Conservation (phyloP, 2,329 filamentous ascomycete genomes). For the Penicillium polonicum region DNA sequence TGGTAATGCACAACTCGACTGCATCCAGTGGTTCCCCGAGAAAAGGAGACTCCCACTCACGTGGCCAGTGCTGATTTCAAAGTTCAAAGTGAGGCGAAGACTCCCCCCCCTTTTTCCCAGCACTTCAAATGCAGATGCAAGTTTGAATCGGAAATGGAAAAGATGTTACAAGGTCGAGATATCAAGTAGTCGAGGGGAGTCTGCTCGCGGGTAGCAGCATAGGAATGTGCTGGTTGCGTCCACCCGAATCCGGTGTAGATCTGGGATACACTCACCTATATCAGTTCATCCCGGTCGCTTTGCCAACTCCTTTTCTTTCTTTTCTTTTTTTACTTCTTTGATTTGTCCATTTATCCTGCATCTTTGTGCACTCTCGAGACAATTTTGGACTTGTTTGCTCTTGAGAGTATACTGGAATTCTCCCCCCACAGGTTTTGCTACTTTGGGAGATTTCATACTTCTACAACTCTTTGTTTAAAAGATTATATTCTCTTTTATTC, state of each 20-base stretch:
- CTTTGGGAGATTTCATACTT: not conserved
- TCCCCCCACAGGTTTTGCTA: not conserved
- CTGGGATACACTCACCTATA: constrained; percentile 21
- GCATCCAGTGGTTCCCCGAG: constrained; percentile 20
- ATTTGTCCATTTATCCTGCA: constrained; percentile 5
- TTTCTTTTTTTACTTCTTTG: constrained; percentile 13
- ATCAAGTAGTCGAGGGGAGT: constrained; percentile 12
- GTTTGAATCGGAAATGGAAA: constrained; percentile 6
- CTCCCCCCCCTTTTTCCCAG: not conserved
- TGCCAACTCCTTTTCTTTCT: constrained; percentile 21
- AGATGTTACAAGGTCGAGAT: constrained; percentile 3
- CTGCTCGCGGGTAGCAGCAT: constrained; percentile 27
- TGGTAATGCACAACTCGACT: constrained; percentile 14
- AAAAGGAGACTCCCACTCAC: constrained; percentile 18
- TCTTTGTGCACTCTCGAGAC: not conserved
- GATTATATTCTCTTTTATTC: constrained; percentile 2
- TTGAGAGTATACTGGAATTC: not conserved
- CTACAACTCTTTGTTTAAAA: not conserved
- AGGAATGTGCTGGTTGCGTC: constrained; percentile 28
- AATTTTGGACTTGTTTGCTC: constrained; percentile 12
- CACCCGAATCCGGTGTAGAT: constrained; percentile 23
- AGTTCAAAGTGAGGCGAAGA: constrained; percentile 26
- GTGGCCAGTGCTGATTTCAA: constrained; percentile 24
- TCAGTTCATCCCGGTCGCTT: constrained; percentile 27
- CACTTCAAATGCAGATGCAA: not conserved